Conservation (phyloP, 2,329 filamentous ascomycete species). For the Acephala macrosclerotiorum region DNA sequence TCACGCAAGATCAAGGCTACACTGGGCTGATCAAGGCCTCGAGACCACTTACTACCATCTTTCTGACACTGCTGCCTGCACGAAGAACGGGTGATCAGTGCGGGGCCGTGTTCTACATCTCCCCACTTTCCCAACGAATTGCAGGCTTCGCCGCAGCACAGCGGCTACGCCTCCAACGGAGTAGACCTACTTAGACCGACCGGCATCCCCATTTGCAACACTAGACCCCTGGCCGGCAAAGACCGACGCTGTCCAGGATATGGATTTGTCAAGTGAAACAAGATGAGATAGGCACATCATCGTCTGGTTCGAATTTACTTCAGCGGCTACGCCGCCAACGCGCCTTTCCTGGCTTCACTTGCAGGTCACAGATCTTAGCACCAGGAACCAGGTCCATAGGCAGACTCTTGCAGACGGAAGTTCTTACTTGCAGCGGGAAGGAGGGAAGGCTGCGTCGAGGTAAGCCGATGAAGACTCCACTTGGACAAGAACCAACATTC, state of each 20-base stretch:
- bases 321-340: constrained; percentile 7
- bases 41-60: background rate
- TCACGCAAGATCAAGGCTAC: background rate
- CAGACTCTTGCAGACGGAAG: constrained; percentile 1
- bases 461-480: background rate
- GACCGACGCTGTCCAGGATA: background rate
- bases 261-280: background rate
- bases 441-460: background rate
- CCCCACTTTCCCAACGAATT: background rate
- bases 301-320: constrained; percentile 2
- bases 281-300: background rate
- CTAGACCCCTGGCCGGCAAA: background rate
- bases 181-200: background rate
- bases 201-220: background rate
- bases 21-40: background rate
- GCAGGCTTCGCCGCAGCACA: background rate
- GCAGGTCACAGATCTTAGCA: background rate
- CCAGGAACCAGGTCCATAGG: background rate
- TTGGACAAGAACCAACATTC: background rate
- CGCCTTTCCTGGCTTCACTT: background rate
- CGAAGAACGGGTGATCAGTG: background rate
- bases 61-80: background rate
- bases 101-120: background rate
- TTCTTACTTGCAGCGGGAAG: background rate
- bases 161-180: constrained; percentile 15